phyloP scores from a whole-genome alignment of 164 flowering plant species.

The Liquidambar formosana region DNA sequence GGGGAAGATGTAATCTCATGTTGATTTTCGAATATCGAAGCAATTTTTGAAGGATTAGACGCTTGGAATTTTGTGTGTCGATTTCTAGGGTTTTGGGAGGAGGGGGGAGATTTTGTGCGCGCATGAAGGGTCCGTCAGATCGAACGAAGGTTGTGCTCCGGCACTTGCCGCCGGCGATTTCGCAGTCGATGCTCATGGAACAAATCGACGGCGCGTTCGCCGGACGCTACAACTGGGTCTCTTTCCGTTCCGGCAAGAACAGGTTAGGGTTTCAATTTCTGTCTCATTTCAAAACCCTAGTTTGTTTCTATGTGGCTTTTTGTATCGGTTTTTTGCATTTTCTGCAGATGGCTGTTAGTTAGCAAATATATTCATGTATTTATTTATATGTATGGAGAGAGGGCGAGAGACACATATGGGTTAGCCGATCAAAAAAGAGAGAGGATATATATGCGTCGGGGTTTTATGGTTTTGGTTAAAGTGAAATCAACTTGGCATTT shows the following conservation, averaged over 20 bases:
- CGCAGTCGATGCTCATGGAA: slow-evolving; percentile 60
- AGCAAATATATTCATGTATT: too few relatives aligned
- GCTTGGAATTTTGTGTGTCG: neutral
- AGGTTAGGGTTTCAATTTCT: slow-evolving; percentile 46
- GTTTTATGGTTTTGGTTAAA: neutral
- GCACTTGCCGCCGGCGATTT: slow-evolving; percentile 81
- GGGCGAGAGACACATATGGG: too few relatives aligned
- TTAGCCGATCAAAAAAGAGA: too few relatives aligned
- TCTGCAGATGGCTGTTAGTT: too few relatives aligned
- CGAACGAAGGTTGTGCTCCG: slow-evolving; percentile 87
- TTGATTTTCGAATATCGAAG: neutral
- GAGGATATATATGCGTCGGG: too few relatives aligned
- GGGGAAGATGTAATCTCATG: slow-evolving; percentile 21
- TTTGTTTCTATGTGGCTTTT: neutral
- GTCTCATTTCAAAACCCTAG: neutral
- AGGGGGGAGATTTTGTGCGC: neutral
- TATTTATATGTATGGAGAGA: too few relatives aligned
- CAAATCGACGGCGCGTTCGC: slow-evolving; percentile 66
- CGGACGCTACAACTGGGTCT: slow-evolving; percentile 67
- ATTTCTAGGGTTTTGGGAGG: slow-evolving; percentile 6
- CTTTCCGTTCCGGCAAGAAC: slow-evolving; percentile 68
- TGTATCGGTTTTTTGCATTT: too few relatives aligned
- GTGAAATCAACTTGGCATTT: neutral
- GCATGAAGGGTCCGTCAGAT: slow-evolving; percentile 62
- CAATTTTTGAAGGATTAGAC: neutral